Conservation (phyloP, 805 yeast species). For the Yamadazyma scolyti region DNA sequence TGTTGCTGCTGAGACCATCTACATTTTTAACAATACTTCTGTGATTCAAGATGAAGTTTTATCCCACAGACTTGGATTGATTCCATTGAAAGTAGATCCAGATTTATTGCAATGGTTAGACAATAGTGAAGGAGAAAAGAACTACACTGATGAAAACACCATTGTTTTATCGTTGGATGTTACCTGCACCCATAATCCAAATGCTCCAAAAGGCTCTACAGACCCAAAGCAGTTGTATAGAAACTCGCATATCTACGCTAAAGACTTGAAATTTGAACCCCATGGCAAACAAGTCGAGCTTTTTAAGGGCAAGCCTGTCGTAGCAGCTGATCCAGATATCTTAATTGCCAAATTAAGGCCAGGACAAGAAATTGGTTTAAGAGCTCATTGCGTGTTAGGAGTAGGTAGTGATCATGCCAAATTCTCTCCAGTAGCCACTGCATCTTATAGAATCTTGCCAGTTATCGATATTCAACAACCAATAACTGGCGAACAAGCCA, state of each 20-base stretch:
- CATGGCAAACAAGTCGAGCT: slow-evolving; percentile 79
- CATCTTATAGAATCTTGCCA: slow-evolving; percentile 91
- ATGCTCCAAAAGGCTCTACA: slow-evolving; percentile 72
- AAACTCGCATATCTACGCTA: slow-evolving; percentile 85
- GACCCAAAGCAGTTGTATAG: slow-evolving; percentile 82
- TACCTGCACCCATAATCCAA: slow-evolving; percentile 79
- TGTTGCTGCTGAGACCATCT: slow-evolving; percentile 91
- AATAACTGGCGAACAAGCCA: slow-evolving; percentile 72
- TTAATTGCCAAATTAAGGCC: slow-evolving; percentile 91
- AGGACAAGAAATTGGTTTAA: slow-evolving; percentile 89
- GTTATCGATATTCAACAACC: slow-evolving; percentile 73
- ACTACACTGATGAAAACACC: slow-evolving; percentile 85
- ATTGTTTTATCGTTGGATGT: slow-evolving; percentile 79
- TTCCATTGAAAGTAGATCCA: slow-evolving; percentile 89
- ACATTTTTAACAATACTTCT: slow-evolving; percentile 89
- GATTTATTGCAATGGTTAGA: slow-evolving; percentile 86
- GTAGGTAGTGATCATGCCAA: slow-evolving; percentile 95
- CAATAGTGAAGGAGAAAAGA: slow-evolving; percentile 52
- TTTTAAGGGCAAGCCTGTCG: slow-evolving; percentile 65
- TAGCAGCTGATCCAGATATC: slow-evolving; percentile 83
- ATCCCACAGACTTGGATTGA: slow-evolving; percentile 90
- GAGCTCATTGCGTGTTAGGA: slow-evolving; percentile 90
- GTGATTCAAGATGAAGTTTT: slow-evolving; percentile 97
- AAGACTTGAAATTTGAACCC: slow-evolving; percentile 85
- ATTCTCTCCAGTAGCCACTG: slow-evolving; percentile 95